Evolutionary conservation across 768 basidiomycete species (phyloP).

Genomic region (Grammothele lineata): DNA sequence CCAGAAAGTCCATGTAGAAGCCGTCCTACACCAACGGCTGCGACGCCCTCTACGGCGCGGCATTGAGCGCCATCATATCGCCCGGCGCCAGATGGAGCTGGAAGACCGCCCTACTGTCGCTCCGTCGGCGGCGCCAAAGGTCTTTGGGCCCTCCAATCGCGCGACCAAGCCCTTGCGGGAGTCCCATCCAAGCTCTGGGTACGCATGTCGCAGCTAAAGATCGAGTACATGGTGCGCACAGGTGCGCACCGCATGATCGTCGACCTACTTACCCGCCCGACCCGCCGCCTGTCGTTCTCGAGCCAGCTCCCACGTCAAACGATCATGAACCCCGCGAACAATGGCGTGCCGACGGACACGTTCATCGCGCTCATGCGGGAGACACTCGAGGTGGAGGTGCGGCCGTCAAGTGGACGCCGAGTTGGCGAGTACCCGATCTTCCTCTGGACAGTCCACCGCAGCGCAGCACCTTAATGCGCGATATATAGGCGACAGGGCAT

Average conservation of each 20-base stretch:
- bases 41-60: conserved; percentile 33
- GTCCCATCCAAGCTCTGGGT: conserved; percentile 33
- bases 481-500: too few relatives aligned
- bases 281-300: conserved; percentile 36
- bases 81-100: conserved; percentile 14
- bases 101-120: conserved; percentile 23
- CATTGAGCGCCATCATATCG: conserved; percentile 25
- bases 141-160: conserved; percentile 29
- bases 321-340: conserved; percentile 56
- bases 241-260: conserved; percentile 55
- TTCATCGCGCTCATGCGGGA: conserved; percentile 47
- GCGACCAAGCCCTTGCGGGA: conserved; percentile 16
- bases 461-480: too few relatives aligned
- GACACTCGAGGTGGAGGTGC: conserved; percentile 45
- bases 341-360: conserved; percentile 44
- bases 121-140: conserved; percentile 33
- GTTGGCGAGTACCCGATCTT: too few relatives aligned
- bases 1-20: conserved; percentile 41
- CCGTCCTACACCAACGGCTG: conserved; percentile 39
- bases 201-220: conserved; percentile 29
- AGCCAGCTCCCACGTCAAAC: conserved; percentile 49
- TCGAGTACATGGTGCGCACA: conserved; percentile 4
- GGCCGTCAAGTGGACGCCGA: too few relatives aligned
- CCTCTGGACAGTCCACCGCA: too few relatives aligned
- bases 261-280: conserved; percentile 45